phyloP scores from a whole-genome alignment of 805 yeast genomes.

The Wickerhamomyces canadensis region DNA sequence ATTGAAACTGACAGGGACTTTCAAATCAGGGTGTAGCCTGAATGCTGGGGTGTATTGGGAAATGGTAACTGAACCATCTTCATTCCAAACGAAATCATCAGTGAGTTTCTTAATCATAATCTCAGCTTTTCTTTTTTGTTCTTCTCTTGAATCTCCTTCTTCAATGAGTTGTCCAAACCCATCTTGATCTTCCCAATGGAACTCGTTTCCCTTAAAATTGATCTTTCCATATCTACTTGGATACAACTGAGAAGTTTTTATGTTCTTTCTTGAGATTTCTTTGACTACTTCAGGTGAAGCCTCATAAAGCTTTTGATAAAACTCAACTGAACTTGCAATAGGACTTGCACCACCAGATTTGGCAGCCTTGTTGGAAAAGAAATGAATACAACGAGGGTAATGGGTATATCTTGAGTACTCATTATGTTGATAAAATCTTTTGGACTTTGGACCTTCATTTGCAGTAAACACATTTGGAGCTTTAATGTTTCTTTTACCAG shows the following conservation, averaged over 20 bases:
- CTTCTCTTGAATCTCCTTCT: not conserved
- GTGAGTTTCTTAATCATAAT: not conserved
- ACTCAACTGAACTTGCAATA: not conserved
- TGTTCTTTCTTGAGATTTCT: too few species aligned
- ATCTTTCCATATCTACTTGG: not conserved
- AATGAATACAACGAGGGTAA: not conserved
- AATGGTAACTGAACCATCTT: not conserved
- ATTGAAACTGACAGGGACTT: not conserved
- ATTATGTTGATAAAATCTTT: not conserved
- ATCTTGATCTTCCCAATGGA: not conserved
- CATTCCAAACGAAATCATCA: not conserved
- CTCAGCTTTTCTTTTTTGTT: not conserved
- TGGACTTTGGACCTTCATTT: not conserved
- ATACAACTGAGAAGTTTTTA: not conserved
- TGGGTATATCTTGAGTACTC: not conserved
- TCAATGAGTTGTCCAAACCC: not conserved
- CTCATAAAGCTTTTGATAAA: not conserved
- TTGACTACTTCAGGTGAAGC: not conserved
- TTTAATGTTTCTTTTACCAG: not conserved
- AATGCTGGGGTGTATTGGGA: not conserved
- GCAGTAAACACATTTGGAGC: not conserved
- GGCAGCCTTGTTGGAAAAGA: not conserved
- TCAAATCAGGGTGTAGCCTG: not conserved
- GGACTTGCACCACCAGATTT: not conserved
- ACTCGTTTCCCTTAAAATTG: not conserved